Conservation (phyloP, 257 asterid species). For the Jacaranda copaia region DNA sequence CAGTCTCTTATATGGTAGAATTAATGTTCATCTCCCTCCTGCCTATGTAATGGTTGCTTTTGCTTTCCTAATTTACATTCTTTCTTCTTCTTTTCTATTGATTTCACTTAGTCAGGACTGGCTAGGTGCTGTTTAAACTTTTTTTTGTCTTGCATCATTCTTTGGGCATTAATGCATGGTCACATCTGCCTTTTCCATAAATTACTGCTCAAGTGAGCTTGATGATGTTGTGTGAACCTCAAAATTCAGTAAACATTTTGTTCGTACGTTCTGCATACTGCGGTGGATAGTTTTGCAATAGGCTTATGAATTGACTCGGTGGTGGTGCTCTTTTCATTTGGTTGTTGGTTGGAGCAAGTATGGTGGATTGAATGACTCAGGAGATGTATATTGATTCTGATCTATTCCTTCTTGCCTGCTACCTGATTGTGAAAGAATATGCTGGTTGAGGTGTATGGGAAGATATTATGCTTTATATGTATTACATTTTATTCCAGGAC, state of each 20-base stretch:
- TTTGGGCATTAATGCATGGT: too few species aligned
- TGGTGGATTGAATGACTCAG: neutral
- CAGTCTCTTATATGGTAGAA: too few species aligned
- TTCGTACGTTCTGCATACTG: neutral
- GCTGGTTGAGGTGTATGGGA: neutral
- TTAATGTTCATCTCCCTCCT: too few species aligned
- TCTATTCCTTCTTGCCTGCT: neutral
- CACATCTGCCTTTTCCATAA: neutral
- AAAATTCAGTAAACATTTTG: neutral
- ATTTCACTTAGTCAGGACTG: too few species aligned
- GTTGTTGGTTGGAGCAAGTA: neutral
- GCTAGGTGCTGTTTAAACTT: neutral
- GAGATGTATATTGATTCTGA: neutral
- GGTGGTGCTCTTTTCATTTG: neutral
- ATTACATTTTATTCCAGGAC: too few species aligned
- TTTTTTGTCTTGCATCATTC: neutral
- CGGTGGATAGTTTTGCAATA: neutral
- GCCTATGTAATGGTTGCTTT: too few species aligned
- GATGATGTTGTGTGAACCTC: neutral
- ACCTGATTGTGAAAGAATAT: neutral
- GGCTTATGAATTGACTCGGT: neutral
- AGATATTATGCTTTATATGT: neutral
- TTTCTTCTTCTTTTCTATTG: too few species aligned
- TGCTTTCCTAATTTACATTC: too few species aligned
- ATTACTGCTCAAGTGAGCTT: neutral